These are phyloP conservation scores for Sugiyamaella boreocaroliniensis DNA, from an alignment of 805 yeast genomes.

Conservation along the genomic window DNA sequence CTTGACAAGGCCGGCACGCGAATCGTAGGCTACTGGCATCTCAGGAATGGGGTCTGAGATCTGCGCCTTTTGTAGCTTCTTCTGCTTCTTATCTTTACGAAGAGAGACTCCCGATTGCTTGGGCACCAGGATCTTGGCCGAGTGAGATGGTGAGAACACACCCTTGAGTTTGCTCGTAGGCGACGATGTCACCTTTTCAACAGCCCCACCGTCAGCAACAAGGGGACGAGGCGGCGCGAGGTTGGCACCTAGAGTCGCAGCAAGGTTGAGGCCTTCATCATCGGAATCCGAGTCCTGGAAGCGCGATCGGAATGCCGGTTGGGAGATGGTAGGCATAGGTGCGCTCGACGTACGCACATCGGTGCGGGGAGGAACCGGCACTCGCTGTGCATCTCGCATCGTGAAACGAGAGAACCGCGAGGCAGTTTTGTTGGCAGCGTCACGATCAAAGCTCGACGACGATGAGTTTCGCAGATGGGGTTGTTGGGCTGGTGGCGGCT, in stretches of 20 bases:
- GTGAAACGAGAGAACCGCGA: constrained; percentile 2
- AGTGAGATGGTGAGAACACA: constrained; percentile 27
- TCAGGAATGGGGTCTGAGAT: constrained; percentile 12
- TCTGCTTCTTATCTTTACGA: background rate
- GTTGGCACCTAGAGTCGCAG: background rate
- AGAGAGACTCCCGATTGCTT: constrained; percentile 1
- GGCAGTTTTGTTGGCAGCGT: background rate
- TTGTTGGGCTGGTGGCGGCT: background rate
- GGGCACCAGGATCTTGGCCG: constrained; percentile 23
- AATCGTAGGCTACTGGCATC: constrained; percentile 8
- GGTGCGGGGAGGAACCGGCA: background rate
- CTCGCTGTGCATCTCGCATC: constrained; percentile 3
- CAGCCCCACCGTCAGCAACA: constrained; percentile 1
- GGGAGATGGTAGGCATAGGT: background rate
- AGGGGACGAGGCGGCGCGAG: background rate
- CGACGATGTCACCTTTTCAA: constrained; percentile 1
- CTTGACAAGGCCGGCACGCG: constrained; percentile 1
- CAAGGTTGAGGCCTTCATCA: constrained; percentile 19
- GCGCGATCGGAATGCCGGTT: constrained; percentile 24
- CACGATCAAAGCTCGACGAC: constrained; percentile 11
- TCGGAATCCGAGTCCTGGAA: constrained; percentile 31
- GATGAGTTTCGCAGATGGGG: constrained; percentile 4
- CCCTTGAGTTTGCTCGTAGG: constrained; percentile 16
- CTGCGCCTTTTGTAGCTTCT: background rate
- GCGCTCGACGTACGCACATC: background rate